These are phyloP conservation scores for Blumeriella jaapii DNA, from an alignment of 2,329 filamentous ascomycete genomes.

Conservation along the genomic window DNA sequence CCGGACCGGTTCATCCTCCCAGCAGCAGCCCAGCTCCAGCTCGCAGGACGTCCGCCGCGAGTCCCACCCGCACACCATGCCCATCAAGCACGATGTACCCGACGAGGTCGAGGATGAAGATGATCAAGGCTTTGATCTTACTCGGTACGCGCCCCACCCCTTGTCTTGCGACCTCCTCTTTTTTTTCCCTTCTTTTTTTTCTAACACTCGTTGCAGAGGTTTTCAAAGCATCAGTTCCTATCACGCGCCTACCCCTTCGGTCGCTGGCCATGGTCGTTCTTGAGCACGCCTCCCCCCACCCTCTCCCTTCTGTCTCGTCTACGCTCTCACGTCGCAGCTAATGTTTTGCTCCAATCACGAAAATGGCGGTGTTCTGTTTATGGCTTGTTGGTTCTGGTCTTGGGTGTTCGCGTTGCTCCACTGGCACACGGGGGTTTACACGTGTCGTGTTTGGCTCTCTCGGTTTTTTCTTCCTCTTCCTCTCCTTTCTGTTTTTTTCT, in stretches of 20 bases:
- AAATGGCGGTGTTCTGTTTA: neutral
- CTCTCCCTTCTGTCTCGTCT: no score
- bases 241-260: constrained; percentile 30
- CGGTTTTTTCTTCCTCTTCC: no score
- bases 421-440: no score
- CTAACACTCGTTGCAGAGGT: constrained; percentile 32
- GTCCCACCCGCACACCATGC: constrained; percentile 18
- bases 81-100: constrained; percentile 15
- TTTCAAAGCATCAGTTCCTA: constrained; percentile 56
- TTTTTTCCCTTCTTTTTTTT: no score
- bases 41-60: constrained; percentile 18
- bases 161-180: no score
- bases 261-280: constrained; percentile 7
- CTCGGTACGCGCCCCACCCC: constrained; percentile 21
- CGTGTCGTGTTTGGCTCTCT: no score
- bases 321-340: neutral
- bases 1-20: constrained; percentile 29
- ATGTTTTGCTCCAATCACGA: neutral
- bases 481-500: no score
- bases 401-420: no score
- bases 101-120: constrained; percentile 19
- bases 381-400: no score
- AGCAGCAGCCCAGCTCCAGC: constrained; percentile 47
- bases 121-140: constrained; percentile 25
- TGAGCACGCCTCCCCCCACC: neutral